Conservation (phyloP, 1,139 yeast species). For the Blastobotrys persicus region DNA sequence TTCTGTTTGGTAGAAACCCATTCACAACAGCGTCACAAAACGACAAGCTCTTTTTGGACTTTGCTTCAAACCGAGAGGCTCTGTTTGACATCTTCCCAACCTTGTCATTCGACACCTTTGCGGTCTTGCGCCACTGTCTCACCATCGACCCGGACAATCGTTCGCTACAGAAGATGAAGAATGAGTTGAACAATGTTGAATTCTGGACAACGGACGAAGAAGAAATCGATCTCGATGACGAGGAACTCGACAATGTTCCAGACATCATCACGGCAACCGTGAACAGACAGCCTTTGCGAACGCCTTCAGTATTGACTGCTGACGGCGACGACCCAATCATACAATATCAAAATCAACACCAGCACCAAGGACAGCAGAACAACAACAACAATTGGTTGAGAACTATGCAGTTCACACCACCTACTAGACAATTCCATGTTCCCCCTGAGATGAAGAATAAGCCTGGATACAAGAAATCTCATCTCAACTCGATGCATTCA, state of each 20-base stretch:
- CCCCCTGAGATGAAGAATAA: slow-evolving; percentile 13
- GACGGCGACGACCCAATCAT: slow-evolving; percentile 17
- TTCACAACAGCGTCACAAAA: slow-evolving; percentile 77
- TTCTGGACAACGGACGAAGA: slow-evolving; percentile 79
- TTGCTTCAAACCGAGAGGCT: slow-evolving; percentile 84
- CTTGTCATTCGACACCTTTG: slow-evolving; percentile 82
- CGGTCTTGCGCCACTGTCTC: slow-evolving; percentile 72
- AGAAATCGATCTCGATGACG: slow-evolving; percentile 41
- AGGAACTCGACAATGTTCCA: slow-evolving; percentile 20
- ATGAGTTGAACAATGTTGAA: slow-evolving; percentile 57
- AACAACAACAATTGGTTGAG: slow-evolving; percentile 33
- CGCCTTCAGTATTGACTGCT: slow-evolving; percentile 34
- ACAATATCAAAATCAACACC: slow-evolving; percentile 9
- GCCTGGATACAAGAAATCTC: slow-evolving; percentile 5
- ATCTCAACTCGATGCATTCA: slow-evolving; percentile 13
- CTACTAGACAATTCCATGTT: slow-evolving; percentile 23
- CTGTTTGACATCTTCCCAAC: slow-evolving; percentile 89
- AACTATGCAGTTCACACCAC: slow-evolving; percentile 41
- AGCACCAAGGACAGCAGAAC: not conserved
- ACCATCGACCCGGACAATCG: slow-evolving; percentile 89
- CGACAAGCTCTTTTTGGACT: slow-evolving; percentile 84
- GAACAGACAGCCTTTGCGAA: slow-evolving; percentile 44
- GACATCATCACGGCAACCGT: slow-evolving; percentile 31
- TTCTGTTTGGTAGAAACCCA: slow-evolving; percentile 88
- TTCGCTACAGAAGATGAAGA: slow-evolving; percentile 56